Base-by-base conservation (phyloP, 164 flowering plant species). In the grape (Vitis vinifera) region DNA sequence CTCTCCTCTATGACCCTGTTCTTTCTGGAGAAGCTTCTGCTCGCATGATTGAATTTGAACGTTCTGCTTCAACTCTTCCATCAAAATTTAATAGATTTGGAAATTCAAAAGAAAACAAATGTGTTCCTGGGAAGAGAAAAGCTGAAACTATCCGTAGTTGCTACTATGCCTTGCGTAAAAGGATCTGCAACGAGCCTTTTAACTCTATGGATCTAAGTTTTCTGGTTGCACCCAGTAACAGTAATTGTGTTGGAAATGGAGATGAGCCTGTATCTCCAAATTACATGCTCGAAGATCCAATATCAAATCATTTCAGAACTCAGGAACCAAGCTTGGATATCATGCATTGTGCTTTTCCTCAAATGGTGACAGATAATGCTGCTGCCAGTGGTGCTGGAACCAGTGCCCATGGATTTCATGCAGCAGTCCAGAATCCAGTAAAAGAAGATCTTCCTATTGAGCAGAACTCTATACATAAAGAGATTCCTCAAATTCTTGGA, bases 111-210 rank as follows among this genome's bases (percentile, higher is more conserved):
- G 88, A 83, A 60, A 76, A 61, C 65, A 80, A 73, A 68, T 52
- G 57, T 58, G 66, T 50, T 61, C 49, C 58, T 51, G 76, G 68
- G 4, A 95, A 91, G 85, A 87, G 97, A 67, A 93, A 85, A 73
- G 70, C 75, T 55, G 90, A 83, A 62, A 89, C 86, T 71, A 78
- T 91, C 47, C 93, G 91, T 29, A 83, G 72, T 65, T 76, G 78
- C 63, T 92, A 89, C 71, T 81, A 90, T 87, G 88, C 97, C n/a
- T 70, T 83, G 90, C 84, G 94, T 55, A 92, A 90, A 79, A 88
- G 87, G 79, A 82, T 89, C 61, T 72, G 83, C 67, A 77, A 53
- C 73, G 91, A 87, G 52, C 87, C 88, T 47, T 71, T 79, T 73
- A 75, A 79, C 66, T 74, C 82, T 55, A 49, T 78, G 67, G 91